A percentile compares a stretch with the other conserved stretches of the same genome.
phyloP scores from a whole-genome alignment of 1,284 basidiomycete genomes.

The Ceratobasidium sp. region DNA sequence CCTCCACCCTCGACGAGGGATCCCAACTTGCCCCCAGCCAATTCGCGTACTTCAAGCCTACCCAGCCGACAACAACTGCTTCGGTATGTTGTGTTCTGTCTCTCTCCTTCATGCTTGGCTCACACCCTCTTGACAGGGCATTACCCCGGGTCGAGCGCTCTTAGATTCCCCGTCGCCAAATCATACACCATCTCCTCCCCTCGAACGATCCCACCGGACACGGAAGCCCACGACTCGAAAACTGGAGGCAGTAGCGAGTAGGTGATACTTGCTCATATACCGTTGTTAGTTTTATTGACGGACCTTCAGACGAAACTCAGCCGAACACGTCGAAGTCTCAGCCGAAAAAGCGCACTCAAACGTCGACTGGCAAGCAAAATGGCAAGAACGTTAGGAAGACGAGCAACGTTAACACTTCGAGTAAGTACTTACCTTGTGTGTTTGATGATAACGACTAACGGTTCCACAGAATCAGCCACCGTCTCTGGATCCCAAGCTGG shows the following conservation, averaged over 20 bases:
- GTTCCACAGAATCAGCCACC: background rate
- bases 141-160: constrained; percentile 15
- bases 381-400: constrained; percentile 3
- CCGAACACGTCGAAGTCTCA: constrained; percentile 9
- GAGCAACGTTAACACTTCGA: constrained; percentile 1
- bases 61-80: constrained; percentile 1
- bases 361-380: too few species aligned
- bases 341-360: background rate
- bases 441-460: background rate
- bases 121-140: background rate
- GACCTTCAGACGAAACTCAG: background rate
- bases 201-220: background rate
- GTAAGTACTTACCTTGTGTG: background rate
- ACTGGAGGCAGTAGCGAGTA: constrained; percentile 1
- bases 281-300: background rate
- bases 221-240: constrained; percentile 1
- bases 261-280: background rate
- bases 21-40: constrained; percentile 22
- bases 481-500: background rate
- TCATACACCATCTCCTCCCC: background rate
- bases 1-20: background rate
- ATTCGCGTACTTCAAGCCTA: constrained; percentile 17
- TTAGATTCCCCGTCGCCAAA: constrained; percentile 5
- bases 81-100: background rate
- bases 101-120: background rate